These are phyloP conservation scores for Talaromyces sp. DNA, from an alignment of 2,329 filamentous ascomycete genomes.

Conservation along the genomic window DNA sequence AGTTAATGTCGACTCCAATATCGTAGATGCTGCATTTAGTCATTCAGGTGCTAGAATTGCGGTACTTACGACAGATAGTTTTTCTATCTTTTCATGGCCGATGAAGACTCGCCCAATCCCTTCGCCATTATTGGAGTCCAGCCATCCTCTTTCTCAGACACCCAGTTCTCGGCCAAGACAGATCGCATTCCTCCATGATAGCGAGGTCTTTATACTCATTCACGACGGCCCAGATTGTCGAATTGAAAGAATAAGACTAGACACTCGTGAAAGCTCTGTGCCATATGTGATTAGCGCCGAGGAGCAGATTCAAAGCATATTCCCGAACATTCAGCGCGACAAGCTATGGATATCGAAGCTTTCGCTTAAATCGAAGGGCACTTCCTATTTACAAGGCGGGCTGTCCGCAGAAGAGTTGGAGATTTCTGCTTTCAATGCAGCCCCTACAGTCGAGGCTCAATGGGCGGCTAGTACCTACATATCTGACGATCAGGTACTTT, in stretches of 20 bases:
- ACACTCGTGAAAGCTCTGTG: constrained; percentile 31
- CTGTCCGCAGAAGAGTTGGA: constrained; percentile 21
- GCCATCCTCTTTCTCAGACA: constrained; percentile 33
- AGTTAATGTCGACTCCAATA: constrained; percentile 58
- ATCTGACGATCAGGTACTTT: constrained; percentile 39
- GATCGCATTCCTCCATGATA: constrained; percentile 46
- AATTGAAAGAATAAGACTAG: constrained; percentile 34
- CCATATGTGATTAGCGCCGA: constrained; percentile 32
- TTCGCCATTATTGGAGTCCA: constrained; percentile 38
- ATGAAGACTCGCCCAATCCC: constrained; percentile 45
- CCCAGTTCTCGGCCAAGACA: constrained; percentile 39
- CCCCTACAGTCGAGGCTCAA: constrained; percentile 35
- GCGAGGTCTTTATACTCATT: constrained; percentile 43
- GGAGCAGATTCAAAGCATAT: constrained; percentile 38
- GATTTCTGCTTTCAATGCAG: constrained; percentile 29
- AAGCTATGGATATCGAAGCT: constrained; percentile 38
- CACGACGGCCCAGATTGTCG: constrained; percentile 29
- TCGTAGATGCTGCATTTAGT: constrained; percentile 72
- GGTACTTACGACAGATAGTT: constrained; percentile 63
- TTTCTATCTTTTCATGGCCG: constrained; percentile 70
- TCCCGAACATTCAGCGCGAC: constrained; percentile 33
- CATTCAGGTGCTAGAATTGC: constrained; percentile 63
- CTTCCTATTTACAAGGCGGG: constrained; percentile 21
- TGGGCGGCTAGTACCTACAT: constrained; percentile 38
- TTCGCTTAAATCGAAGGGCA: constrained; percentile 24